These are phyloP conservation scores for Heteromeles arbutifolia DNA, from an alignment of 306 rosid genomes.

Conservation along the genomic window DNA sequence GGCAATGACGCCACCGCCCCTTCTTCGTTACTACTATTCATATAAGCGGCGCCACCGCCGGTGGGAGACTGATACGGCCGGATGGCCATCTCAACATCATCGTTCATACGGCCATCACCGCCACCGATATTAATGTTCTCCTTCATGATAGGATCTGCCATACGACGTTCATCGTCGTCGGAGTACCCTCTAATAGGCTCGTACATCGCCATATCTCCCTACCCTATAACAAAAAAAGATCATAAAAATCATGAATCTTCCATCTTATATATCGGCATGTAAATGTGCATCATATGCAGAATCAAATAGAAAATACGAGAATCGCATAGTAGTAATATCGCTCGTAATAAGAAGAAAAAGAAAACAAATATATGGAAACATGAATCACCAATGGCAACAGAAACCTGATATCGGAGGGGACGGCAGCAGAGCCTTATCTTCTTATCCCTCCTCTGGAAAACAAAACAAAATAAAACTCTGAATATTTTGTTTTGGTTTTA, in stretches of 20 bases:
- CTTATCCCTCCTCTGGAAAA: neutral
- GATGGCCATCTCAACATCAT: conserved; percentile 5
- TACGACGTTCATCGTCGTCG: neutral
- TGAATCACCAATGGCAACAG: neutral
- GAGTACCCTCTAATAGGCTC: conserved; percentile 2
- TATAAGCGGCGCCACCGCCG: neutral
- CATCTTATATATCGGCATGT: neutral
- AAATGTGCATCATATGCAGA: neutral
- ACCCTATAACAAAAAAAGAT: neutral
- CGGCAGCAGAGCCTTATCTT: neutral
- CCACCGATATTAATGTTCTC: neutral
- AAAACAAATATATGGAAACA: neutral
- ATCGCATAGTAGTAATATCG: neutral
- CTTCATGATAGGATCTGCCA: neutral
- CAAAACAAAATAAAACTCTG: neutral
- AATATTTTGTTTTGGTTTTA: neutral
- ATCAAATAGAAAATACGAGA: too few relatives aligned
- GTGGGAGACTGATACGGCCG: neutral
- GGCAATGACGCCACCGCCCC: neutral
- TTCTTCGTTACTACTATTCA: too few relatives aligned
- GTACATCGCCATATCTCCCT: conserved; percentile 16
- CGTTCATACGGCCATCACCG: neutral
- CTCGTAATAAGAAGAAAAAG: neutral
- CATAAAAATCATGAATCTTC: neutral
- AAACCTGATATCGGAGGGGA: neutral